Base-by-base conservation (phyloP, 129 eudicot genomes). In the Dittrichia graveolens region DNA sequence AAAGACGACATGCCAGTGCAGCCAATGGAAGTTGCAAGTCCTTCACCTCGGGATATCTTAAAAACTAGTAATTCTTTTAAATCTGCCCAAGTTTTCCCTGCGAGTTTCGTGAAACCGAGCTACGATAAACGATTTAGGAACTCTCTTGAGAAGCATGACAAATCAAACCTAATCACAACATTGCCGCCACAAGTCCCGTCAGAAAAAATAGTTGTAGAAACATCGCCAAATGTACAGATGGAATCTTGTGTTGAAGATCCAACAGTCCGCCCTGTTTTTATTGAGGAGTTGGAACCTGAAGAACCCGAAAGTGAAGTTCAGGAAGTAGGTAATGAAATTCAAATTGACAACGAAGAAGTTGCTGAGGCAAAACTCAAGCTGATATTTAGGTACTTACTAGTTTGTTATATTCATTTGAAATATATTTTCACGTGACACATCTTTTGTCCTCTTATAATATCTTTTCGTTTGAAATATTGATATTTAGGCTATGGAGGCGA, bases 401-500 rank as follows among this genome's bases (percentile, higher is more conserved):
- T n/a, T 50, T 68, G 37, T 44, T 68, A 18, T 67, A 38, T 45
- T 5, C 50, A 55, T 40, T 45, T 47, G 48, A 16, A 48, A 37
- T 24, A 7, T 55, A 3, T 70, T 63, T 35, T 45, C 2, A 5
- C 54, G 53, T 48, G 46, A 42, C 14, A 35, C 14, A n/a, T 66
- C 5, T 72, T 59, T 13, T 59, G 50, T 63, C 62, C 19, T 52
- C 56, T 61, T 43, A 58, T 14, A 31, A 61, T 40, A 61, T 61
- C 67, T 61, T 42, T 64, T 75, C 34, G 39, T 35, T 60, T 84
- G 39, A 50, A 24, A 24, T 24, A 24, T 24, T 24, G 31, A 24
- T 24, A 24, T 72, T 37, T 80, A 95, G 97, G 86, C 64, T 79
- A 66, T 95, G 97, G 97, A 90, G 83, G 79, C 85, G 96, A 44